Base-by-base conservation (phyloP, 306 rosid genomes). In the Lathyrus tuberosus region DNA sequence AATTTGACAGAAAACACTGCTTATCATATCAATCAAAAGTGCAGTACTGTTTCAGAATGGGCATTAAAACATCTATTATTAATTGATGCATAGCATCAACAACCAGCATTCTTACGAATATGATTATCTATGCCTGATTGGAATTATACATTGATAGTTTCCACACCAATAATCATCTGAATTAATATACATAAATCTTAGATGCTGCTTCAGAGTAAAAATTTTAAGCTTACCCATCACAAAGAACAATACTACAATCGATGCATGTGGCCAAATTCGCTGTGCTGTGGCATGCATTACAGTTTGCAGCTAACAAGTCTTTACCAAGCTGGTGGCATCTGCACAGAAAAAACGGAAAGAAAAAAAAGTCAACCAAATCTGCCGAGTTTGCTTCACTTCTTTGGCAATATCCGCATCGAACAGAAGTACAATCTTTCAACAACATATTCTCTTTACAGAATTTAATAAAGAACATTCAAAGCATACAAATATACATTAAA, bases 251-350 rank as follows among this genome's bases (percentile, higher is more conserved):
- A 57, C 81, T 78, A 76, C 96, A 91, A 75, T 87, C 87, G 40
- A 91, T 86, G 86, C 97, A 91, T 15, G 91, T 87, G 41, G 91
- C 96, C 78, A 91, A 81, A 87, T 76, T 85, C 57, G 78, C 66
- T 52, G 88, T 79, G 71, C 81, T 78, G 72, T 35, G 76, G 79
- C 96, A 91, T 56, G 35, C 86, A 44, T 82, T 87, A 73, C 97
- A 91, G 74, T 83, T 71, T 31, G 87, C 79, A 74, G 80, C 59
- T 14, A 79, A 74, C 65, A 77, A 73, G 66, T 78, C 84, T 79
- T 71, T 82, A 67, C 94, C 87, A 66, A 91, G 76, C 81, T 83
- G 91, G 71, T 72, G 86, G 74, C 94, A 91, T 87, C 96, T 91
- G 89, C 83, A 81, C 51, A 81, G 44, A 59, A 3, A 20, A 20